phyloP scores from a whole-genome alignment of 2,329 filamentous ascomycete species.

The Arthrobotrys sphaeroides region DNA sequence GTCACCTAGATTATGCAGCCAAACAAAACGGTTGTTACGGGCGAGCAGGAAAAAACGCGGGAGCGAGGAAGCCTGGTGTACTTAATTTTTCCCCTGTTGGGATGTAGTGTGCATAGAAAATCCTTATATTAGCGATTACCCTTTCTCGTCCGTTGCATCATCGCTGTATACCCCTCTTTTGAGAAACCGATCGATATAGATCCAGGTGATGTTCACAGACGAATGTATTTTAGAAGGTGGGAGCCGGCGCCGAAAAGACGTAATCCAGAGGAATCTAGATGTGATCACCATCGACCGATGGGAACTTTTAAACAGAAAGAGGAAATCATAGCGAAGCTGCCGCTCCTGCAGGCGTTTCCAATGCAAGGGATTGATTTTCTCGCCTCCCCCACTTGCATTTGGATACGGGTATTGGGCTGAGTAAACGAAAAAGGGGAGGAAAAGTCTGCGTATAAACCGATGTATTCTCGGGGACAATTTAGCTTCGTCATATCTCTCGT shows the following conservation, averaged over 20 bases:
- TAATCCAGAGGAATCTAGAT: slow-evolving; percentile 29
- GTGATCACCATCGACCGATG: neutral
- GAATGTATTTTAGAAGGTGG: slow-evolving; percentile 7
- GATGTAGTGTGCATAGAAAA: neutral
- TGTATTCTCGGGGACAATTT: slow-evolving; percentile 39
- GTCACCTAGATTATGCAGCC: slow-evolving; percentile 50
- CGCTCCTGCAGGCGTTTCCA: slow-evolving; percentile 27
- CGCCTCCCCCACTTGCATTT: slow-evolving; percentile 9
- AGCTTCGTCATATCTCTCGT: neutral
- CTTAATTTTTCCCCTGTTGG: slow-evolving; percentile 4
- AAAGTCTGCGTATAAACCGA: slow-evolving; percentile 17
- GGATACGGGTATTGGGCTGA: slow-evolving; percentile 2
- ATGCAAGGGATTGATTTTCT: slow-evolving; percentile 37
- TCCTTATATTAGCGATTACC: slow-evolving; percentile 6
- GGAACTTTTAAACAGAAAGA: slow-evolving; percentile 13
- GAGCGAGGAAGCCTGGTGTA: slow-evolving; percentile 7
- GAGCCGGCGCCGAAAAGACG: neutral
- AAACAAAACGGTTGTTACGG: slow-evolving; percentile 41
- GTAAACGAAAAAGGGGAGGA: neutral
- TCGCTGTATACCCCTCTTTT: neutral
- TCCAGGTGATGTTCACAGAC: neutral
- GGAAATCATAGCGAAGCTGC: slow-evolving; percentile 42
- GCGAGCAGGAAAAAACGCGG: neutral
- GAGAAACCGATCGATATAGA: neutral
- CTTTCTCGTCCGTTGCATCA: slow-evolving; percentile 11